These are phyloP conservation scores for Beauveria sp. DNA, from an alignment of 2,329 filamentous ascomycete genomes.

Conservation along the genomic window DNA sequence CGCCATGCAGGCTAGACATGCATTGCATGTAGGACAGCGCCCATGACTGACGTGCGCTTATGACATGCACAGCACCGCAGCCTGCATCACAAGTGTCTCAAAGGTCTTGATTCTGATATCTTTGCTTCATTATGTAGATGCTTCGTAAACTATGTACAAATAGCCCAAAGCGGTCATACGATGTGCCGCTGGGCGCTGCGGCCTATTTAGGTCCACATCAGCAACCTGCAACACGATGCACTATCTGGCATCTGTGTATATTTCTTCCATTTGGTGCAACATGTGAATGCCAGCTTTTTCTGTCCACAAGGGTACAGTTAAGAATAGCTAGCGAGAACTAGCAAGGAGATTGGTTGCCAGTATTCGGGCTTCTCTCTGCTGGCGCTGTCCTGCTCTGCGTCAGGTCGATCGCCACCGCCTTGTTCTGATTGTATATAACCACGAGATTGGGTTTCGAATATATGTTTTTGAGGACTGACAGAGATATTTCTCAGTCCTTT, in stretches of 20 bases:
- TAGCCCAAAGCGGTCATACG: not conserved
- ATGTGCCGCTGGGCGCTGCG: not conserved
- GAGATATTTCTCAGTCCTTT: not conserved
- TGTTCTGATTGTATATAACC: not conserved
- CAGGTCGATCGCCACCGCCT: not conserved
- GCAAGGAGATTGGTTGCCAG: not conserved
- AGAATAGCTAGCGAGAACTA: not conserved
- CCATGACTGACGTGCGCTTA: not conserved
- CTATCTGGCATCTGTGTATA: not conserved
- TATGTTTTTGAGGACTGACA: not conserved
- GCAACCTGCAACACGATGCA: not conserved
- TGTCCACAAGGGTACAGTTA: not conserved
- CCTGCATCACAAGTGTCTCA: not conserved
- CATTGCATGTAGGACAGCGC: not conserved
- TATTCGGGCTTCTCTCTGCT: not conserved
- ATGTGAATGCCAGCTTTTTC: not conserved
- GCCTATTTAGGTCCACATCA: not conserved
- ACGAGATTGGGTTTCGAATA: not conserved
- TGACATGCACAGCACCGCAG: not conserved
- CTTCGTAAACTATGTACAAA: not conserved
- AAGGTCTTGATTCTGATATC: not conserved
- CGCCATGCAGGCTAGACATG: not conserved
- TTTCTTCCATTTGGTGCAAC: not conserved
- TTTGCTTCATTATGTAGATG: not conserved
- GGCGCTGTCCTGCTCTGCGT: not conserved